Percentiles rank a stretch among this genome's conserved stretches.
Evolutionary conservation across 148 eudicot genomes (phyloP).

Genomic region (Cornus controversa): DNA sequence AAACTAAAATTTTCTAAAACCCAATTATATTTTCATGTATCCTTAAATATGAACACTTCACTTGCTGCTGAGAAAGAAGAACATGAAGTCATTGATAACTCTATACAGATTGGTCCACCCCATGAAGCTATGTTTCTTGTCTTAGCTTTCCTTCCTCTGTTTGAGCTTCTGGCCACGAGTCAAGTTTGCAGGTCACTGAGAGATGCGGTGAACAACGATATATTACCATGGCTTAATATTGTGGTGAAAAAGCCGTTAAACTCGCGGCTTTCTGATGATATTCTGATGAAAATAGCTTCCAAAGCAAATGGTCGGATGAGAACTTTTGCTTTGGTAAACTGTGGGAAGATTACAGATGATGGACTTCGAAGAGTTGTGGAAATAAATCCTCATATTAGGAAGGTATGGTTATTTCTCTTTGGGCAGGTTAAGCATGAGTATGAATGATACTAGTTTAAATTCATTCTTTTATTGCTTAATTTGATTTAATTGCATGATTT

Average conservation of each 20-base stretch:
- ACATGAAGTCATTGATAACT: conserved; percentile 2
- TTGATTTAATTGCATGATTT: neutral
- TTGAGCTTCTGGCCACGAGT: conserved; percentile 50
- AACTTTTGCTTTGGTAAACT: conserved; percentile 52
- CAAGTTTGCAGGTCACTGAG: conserved; percentile 57
- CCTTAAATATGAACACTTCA: neutral
- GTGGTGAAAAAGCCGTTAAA: conserved; percentile 46
- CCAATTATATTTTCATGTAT: neutral
- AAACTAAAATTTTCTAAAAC: neutral
- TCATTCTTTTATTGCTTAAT: neutral
- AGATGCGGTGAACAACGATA: conserved; percentile 52
- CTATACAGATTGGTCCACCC: conserved; percentile 23
- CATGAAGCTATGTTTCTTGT: conserved; percentile 64
- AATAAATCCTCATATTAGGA: conserved; percentile 52
- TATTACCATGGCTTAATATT: conserved; percentile 62
- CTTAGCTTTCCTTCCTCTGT: conserved; percentile 64
- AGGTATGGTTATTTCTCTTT: conserved; percentile 37
- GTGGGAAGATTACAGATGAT: conserved; percentile 57
- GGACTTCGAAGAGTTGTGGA: conserved; percentile 43
- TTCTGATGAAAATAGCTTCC: conserved; percentile 42
- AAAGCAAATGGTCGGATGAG: conserved; percentile 54
- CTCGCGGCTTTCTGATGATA: conserved; percentile 39
- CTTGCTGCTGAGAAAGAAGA: conserved; percentile 1
- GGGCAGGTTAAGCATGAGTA: neutral
- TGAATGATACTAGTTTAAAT: neutral